A percentile compares a stretch with the other conserved stretches of the same genome.
These are phyloP conservation scores for Eucalyptus erythrocorys DNA, from an alignment of 345 rosid species.

Conservation along the genomic window DNA sequence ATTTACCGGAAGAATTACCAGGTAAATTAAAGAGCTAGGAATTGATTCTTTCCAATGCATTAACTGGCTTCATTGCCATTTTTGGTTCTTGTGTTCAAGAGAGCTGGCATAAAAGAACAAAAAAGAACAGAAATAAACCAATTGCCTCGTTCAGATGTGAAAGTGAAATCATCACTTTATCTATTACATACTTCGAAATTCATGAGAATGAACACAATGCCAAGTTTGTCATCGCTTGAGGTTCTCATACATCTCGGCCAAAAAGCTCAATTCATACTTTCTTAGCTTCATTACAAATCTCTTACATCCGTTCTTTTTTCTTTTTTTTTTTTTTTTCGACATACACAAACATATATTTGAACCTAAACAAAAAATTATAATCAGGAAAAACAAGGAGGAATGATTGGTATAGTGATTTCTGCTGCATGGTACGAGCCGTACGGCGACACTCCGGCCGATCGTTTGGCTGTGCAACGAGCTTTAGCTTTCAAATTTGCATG, in stretches of 20 bases:
- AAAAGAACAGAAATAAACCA: not conserved
- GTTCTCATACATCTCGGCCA: not conserved
- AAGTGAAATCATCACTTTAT: not conserved
- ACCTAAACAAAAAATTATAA: not conserved
- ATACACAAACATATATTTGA: not conserved
- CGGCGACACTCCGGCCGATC: slow-evolving; percentile 2
- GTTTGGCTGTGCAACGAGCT: slow-evolving; percentile 14
- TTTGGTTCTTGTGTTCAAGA: not conserved
- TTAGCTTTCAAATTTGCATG: slow-evolving; percentile 7
- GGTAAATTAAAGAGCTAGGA: not conserved
- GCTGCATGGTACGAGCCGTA: slow-evolving; percentile 11
- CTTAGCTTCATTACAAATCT: not conserved
- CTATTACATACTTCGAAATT: not conserved
- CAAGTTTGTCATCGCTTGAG: not conserved
- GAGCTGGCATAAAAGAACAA: not conserved
- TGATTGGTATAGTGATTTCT: slow-evolving; percentile 9
- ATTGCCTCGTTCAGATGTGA: not conserved
- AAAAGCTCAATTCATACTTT: not conserved
- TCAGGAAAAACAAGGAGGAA: slow-evolving; percentile 17
- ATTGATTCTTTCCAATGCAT: not conserved
- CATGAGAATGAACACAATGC: not conserved
- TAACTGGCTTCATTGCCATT: not conserved
- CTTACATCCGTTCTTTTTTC: not conserved
- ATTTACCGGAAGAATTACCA: slow-evolving; percentile 9
- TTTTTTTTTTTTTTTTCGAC: not conserved